Base-by-base conservation (phyloP, 768 basidiomycete species). In the Pleurotus giganteus region DNA sequence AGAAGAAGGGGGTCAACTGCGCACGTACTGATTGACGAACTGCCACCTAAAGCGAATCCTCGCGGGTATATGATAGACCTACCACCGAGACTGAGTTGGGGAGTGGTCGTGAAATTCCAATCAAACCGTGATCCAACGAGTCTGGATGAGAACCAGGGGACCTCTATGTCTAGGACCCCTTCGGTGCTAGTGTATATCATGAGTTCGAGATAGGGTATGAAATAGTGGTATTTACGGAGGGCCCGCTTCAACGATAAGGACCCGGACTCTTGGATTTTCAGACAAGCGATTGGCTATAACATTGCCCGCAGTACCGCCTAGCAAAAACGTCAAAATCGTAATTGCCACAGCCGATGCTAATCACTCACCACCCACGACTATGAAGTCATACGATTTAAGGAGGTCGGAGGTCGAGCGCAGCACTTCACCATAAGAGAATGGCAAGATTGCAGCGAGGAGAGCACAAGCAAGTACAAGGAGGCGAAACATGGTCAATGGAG, bases 31-130 rank as follows among this genome's bases (percentile, higher is more conserved):
- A 61, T 61, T 11, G 62, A 60, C 31, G 62, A 63, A 15, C 57
- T 54, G n/a, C 66, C 68, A 8, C 68, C 68, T 9, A 69, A 41
- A n/a, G 63, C 55, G 28, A 58, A 56, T 3, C 68, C 68, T 45
- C 65, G 42, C 4, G 61, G 57, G 37, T 65, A 68, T 5, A 58
- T 43, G 11, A 66, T 58, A 7, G 56, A 4, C 3, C 63, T 55
- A 41, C 57, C 59, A 39, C 56, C 58, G 5, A 68, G 58, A 12
- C 54, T 60, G 4, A 54, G 8, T 56, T 66, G 66, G 2, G 61
- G 55, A 15, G 57, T 59, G 11, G 66, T 66, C 4, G 66, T 68
- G 47, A 57, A 68, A 47, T 68, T 67, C 66, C 66, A 67, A 26
- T 67, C 59, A 47, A 54, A 62, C 1, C 51, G 44, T 8, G 66